Conservation (phyloP, 2,329 filamentous ascomycete genomes). For the Pseudofabraea citricarpa region DNA sequence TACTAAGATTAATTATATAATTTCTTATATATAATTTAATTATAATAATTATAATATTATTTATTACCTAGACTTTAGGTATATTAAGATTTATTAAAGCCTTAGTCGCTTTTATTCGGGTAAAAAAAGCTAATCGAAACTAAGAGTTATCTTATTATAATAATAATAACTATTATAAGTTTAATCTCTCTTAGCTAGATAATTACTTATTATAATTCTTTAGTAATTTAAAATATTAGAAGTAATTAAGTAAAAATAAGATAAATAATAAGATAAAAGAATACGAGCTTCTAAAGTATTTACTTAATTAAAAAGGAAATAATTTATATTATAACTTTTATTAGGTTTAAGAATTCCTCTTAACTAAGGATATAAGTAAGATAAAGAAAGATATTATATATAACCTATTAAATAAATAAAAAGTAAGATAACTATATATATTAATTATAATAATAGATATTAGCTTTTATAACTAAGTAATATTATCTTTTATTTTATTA, state of each 20-base stretch:
- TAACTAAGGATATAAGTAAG: too few relatives aligned
- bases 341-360: background rate
- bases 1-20: too few relatives aligned
- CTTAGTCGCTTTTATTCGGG: background rate
- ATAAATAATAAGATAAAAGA: background rate
- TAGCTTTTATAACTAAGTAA: background rate
- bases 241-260: background rate
- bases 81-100: background rate
- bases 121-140: background rate
- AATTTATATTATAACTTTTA: background rate
- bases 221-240: background rate
- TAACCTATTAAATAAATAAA: background rate
- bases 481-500: too few relatives aligned
- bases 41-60: background rate
- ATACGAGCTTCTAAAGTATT: too few relatives aligned
- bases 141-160: background rate
- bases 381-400: too few relatives aligned
- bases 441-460: too few relatives aligned
- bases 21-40: background rate
- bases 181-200: background rate
- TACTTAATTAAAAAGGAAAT: background rate
- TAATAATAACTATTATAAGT: too few relatives aligned
- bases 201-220: background rate
- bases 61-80: background rate
- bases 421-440: background rate